Evolutionary conservation across 768 basidiomycete species (phyloP).

Genomic region (Agaricus blazei): DNA sequence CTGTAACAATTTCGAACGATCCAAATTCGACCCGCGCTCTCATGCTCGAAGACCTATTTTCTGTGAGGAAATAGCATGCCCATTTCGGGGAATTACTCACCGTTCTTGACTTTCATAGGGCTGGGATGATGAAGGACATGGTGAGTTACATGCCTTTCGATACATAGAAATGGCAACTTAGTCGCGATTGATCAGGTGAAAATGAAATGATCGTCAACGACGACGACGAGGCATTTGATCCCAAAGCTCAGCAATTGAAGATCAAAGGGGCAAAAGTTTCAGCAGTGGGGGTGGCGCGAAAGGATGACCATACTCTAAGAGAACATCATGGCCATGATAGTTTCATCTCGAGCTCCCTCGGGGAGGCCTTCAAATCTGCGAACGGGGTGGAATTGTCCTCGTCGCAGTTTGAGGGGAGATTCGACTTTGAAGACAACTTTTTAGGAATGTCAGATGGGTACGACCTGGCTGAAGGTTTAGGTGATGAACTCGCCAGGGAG

Average conservation of each 20-base stretch:
- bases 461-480: slow-evolving; percentile 55
- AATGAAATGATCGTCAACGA: slow-evolving; percentile 15
- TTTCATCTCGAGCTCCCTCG: slow-evolving; percentile 61
- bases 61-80: slow-evolving; percentile 27
- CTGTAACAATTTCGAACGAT: slow-evolving; percentile 50
- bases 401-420: slow-evolving; percentile 46
- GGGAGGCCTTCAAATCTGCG: slow-evolving; percentile 26
- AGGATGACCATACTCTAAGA: slow-evolving; percentile 57
- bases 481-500: slow-evolving; percentile 71
- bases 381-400: slow-evolving; percentile 38
- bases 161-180: neutral
- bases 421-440: slow-evolving; percentile 49
- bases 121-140: neutral
- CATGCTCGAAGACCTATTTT: slow-evolving; percentile 64
- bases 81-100: neutral
- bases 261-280: slow-evolving; percentile 19
- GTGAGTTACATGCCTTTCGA: neutral
- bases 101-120: neutral
- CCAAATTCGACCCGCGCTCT: slow-evolving; percentile 42
- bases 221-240: slow-evolving; percentile 49
- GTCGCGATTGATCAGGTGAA: neutral
- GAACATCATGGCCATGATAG: slow-evolving; percentile 70
- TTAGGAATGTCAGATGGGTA: slow-evolving; percentile 48
- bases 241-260: slow-evolving; percentile 21
- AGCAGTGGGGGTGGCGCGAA: slow-evolving; percentile 38